These are phyloP conservation scores for Malassezia slooffiae DNA, from an alignment of 1,284 basidiomycete species.

Conservation along the genomic window DNA sequence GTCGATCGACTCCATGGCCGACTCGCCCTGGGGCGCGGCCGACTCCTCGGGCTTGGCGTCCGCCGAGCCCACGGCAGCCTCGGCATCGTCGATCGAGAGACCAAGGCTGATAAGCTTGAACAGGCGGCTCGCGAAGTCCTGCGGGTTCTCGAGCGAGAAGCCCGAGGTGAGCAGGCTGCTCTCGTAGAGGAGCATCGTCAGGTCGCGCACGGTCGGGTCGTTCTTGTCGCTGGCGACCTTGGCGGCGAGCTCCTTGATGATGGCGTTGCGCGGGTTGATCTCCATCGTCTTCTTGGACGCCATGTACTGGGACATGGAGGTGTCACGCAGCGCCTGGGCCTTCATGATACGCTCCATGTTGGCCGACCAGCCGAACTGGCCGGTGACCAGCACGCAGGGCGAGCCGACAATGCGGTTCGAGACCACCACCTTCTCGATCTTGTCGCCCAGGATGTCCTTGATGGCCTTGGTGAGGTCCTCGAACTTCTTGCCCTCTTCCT, in stretches of 20 bases:
- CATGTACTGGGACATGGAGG: conserved; percentile 99
- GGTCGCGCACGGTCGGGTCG: conserved; percentile 84
- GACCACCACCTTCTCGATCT: conserved; percentile 97
- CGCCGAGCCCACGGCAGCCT: conserved; percentile 13
- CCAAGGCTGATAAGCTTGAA: conserved; percentile 84
- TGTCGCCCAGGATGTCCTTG: conserved; percentile 97
- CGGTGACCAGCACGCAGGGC: conserved; percentile 60
- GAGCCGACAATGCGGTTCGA: conserved; percentile 65
- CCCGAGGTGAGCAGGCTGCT: conserved; percentile 64
- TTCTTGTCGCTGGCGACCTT: conserved; percentile 94
- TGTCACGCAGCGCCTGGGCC: conserved; percentile 94
- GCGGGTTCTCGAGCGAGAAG: conserved; percentile 89
- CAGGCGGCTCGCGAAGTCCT: conserved; percentile 88
- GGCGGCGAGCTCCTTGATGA: conserved; percentile 88
- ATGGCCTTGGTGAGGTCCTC: conserved; percentile 83
- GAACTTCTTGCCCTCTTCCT: conserved; percentile 75
- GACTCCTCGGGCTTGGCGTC: conserved; percentile 19
- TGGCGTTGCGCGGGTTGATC: conserved; percentile 85
- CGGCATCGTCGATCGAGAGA: conserved; percentile 51
- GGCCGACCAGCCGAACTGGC: conserved; percentile 97
- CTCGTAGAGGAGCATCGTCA: conserved; percentile 92
- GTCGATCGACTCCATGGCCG: conserved; percentile 46
- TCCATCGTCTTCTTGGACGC: conserved; percentile 87
- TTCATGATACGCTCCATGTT: conserved; percentile 99
- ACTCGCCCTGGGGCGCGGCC: conserved; percentile 39